A percentile compares a stretch with the other conserved stretches of the same genome.
Evolutionary conservation across 257 asterid genomes (phyloP).

Genomic region (Schizonepeta tenuifolia): DNA sequence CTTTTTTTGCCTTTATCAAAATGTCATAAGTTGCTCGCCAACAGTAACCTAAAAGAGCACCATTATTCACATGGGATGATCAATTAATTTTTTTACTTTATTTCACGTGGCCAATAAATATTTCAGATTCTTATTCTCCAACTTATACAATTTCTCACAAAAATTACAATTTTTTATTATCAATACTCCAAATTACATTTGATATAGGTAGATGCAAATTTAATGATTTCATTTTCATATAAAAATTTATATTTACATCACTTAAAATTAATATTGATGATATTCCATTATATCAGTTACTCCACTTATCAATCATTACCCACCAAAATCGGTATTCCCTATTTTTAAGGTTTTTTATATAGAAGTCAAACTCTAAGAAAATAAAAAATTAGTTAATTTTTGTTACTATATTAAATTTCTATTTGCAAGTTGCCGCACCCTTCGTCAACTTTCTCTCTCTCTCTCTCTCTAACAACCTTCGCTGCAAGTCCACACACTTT

Average conservation of each 20-base stretch:
- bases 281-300: slow-evolving; percentile 16
- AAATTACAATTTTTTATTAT: too few relatives aligned
- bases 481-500: slow-evolving; percentile 33
- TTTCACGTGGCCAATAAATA: slow-evolving; percentile 31
- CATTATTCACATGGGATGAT: slow-evolving; percentile 34
- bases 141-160: not conserved
- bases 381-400: not conserved
- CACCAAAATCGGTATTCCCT: slow-evolving; percentile 8
- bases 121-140: slow-evolving; percentile 17
- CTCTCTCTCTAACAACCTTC: slow-evolving; percentile 15
- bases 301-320: slow-evolving; percentile 38
- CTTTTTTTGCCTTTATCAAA: slow-evolving; percentile 24
- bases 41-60: slow-evolving; percentile 32
- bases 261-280: too few relatives aligned
- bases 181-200: too few relatives aligned
- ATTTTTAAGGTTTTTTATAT: slow-evolving; percentile 13
- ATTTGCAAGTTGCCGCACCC: slow-evolving; percentile 18
- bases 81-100: slow-evolving; percentile 27
- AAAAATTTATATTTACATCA: not conserved
- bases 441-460: slow-evolving; percentile 29
- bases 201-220: too few relatives aligned
- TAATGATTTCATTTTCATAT: too few relatives aligned
- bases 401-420: not conserved
- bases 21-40: slow-evolving; percentile 36
- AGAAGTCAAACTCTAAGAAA: slow-evolving; percentile 32